Conservation (phyloP, 2,329 filamentous ascomycete species). For the Emergomyces orientalis region DNA sequence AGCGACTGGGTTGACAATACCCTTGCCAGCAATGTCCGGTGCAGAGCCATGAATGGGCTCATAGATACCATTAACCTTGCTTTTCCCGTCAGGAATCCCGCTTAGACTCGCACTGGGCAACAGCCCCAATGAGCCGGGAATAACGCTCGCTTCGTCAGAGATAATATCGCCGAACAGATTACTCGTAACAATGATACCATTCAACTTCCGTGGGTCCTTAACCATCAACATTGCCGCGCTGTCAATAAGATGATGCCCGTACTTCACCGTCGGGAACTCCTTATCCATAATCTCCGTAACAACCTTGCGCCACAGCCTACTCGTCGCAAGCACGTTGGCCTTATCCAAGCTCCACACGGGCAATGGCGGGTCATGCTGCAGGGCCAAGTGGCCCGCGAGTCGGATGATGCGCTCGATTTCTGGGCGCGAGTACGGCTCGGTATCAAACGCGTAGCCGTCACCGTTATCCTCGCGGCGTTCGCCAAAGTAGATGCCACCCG, state of each 20-base stretch:
- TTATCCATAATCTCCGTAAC: slow-evolving; percentile 74
- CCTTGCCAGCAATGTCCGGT: slow-evolving; percentile 85
- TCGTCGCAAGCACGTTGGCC: slow-evolving; percentile 90
- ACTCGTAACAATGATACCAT: slow-evolving; percentile 84
- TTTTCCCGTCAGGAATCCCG: slow-evolving; percentile 58
- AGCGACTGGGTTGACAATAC: slow-evolving; percentile 84
- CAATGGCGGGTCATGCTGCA: slow-evolving; percentile 63
- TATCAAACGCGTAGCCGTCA: slow-evolving; percentile 69
- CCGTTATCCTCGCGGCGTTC: slow-evolving; percentile 68
- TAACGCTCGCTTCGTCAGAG: slow-evolving; percentile 87
- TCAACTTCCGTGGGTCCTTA: slow-evolving; percentile 80
- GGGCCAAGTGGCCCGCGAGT: slow-evolving; percentile 70
- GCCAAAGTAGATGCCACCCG: slow-evolving; percentile 91
- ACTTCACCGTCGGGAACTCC: slow-evolving; percentile 78
- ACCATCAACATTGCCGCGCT: slow-evolving; percentile 96
- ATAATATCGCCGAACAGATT: slow-evolving; percentile 97
- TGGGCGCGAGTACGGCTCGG: slow-evolving; percentile 70
- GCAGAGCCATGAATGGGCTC: slow-evolving; percentile 95
- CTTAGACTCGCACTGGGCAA: slow-evolving; percentile 80
- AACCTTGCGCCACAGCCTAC: slow-evolving; percentile 78
- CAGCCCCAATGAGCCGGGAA: slow-evolving; percentile 80
- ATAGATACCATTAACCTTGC: slow-evolving; percentile 88
- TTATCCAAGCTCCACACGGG: slow-evolving; percentile 87
- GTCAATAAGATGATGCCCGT: slow-evolving; percentile 88
- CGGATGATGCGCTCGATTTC: slow-evolving; percentile 86